These are phyloP conservation scores for Lachnellula suecica DNA, from an alignment of 2,329 filamentous ascomycete genomes.

Conservation along the genomic window DNA sequence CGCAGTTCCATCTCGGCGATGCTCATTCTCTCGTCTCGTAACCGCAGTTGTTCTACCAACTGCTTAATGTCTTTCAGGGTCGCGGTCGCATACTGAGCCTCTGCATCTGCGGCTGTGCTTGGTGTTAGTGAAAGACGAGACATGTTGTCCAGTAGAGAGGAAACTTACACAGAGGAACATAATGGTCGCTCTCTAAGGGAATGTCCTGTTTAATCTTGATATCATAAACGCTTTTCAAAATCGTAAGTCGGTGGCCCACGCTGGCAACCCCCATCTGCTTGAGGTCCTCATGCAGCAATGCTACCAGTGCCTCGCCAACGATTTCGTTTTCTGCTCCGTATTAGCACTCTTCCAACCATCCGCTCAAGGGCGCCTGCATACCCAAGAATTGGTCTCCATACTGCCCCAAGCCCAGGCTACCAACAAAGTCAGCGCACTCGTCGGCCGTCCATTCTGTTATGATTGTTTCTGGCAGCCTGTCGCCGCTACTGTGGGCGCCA, in stretches of 20 bases:
- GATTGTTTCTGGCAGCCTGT: conserved; percentile 69
- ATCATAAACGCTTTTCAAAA: conserved; percentile 94
- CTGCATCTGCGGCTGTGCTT: conserved; percentile 77
- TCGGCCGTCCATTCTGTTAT: conserved; percentile 81
- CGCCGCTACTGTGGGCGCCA: conserved; percentile 62
- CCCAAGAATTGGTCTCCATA: conserved; percentile 83
- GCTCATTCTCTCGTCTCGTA: conserved; percentile 87
- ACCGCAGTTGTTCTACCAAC: conserved; percentile 82
- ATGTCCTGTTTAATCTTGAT: conserved; percentile 93
- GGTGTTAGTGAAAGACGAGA: conserved; percentile 19
- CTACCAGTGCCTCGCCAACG: conserved; percentile 85
- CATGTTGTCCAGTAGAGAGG: neutral
- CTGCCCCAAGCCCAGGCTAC: conserved; percentile 74
- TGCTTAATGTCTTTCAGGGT: conserved; percentile 92
- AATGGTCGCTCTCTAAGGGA: conserved; percentile 88
- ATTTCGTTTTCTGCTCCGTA: conserved; percentile 79
- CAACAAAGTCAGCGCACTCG: conserved; percentile 87
- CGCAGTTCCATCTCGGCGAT: conserved; percentile 81
- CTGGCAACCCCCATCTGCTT: conserved; percentile 93
- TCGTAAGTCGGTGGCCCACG: conserved; percentile 90
- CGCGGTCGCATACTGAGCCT: conserved; percentile 80
- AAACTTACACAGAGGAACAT: conserved; percentile 82
- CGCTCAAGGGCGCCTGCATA: conserved; percentile 43
- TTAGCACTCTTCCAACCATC: conserved; percentile 23
- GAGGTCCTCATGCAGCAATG: conserved; percentile 86